Evolutionary conservation across 208 protist species (phyloP), one percentile per base, ranked within the genome.

Genomic region (Trypanosoma vivax): DNA sequence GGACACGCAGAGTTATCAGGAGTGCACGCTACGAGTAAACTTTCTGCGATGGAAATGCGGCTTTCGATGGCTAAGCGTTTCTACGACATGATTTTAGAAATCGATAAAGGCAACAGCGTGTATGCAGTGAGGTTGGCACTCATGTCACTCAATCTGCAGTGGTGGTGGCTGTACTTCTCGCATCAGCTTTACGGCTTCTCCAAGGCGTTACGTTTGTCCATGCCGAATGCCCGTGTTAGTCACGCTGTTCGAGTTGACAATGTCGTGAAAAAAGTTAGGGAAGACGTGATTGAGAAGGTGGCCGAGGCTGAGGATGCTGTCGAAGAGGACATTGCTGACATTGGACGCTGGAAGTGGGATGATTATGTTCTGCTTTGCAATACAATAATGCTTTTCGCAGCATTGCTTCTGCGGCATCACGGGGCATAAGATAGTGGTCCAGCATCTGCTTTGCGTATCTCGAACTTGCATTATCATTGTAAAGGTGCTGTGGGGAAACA

Each of bases 391-490:
- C 45, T 73, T 49, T 64, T 75, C 37, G 10, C 72, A 11, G 52
- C 65, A n/a, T 34, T 79, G 31, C 51, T 84, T 3, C n/a, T 84
- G 9, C 67, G 77, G 7, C 72, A 80, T 29, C 76, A 83, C 24
- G 59, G 48, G 3, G 49, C 65, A 24, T 71, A 47, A 65, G 23
- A 4, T 18, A 4, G 14, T 19, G 7, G 23, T 43, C 16, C n/a
- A 21, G 6, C 23, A 6, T 19, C 5, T 19, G 39, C n/a, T 21
- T 11, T n/a, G n/a, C n/a, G n/a, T n/a, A n/a, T n/a, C 10, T 37
- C 13, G 13, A 37, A 37, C 13, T 7, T 7, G 13, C 10, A 13
- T n/a, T n/a, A 37, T n/a, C 33, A 37, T 37, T n/a, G 13, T 37
- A 13, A 37, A 7, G 33, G 7, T 37, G 33, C 13, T 37, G 13